Evolutionary conservation across 2,329 filamentous ascomycete genomes (phyloP), one percentile per base, ranked within the genome.

Genomic region (Curvularia lunata): DNA sequence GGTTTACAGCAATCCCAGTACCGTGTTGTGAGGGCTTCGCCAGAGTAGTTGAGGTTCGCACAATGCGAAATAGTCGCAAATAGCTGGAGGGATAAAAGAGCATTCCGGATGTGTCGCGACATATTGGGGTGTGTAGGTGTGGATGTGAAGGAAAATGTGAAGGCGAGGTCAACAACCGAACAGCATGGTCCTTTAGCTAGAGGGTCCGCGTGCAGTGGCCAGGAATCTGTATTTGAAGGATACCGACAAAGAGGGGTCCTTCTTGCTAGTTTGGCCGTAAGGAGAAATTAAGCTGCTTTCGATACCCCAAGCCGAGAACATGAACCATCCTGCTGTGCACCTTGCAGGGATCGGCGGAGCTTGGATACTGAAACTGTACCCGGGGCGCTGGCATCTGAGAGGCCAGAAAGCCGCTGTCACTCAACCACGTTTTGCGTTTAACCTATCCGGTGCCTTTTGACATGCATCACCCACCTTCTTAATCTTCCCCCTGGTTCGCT

Each of bases 1-100:
- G 87, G 84, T 80, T 91, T 91, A 79, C 88, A 90, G 79, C 88
- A 90, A 73, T 90, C 88, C 74, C 73, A 77, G 61, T 71, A 77
- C 10, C 75, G 72, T 41, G 72, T 75, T 12, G 74, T 77, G 40
- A 75, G 40, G 16, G 73, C 72, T 41, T 70, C 66, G 32, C 74
- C 73, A 40, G 65, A 69, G 52, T 70, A 65, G 52, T 71, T 67
- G 50, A 72, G 65, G 46, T 64, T 48, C 5, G 65, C 52, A 48
- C 61, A 54, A 47, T 63, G 64, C 40, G 63, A 58, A 47, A 66
- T 49, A 42, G 67, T 48, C 8, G 64, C 57, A 50, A 75, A 66
- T 13, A 75, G 61, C 27, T 64, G 59, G 53, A 73, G 53, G 42
- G 63, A 47, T 52, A 69, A 48, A 37, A 68, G 51, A 60, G 70